These are phyloP conservation scores for Multifurca ochricompacta DNA, from an alignment of 768 basidiomycete species.

Conservation along the genomic window DNA sequence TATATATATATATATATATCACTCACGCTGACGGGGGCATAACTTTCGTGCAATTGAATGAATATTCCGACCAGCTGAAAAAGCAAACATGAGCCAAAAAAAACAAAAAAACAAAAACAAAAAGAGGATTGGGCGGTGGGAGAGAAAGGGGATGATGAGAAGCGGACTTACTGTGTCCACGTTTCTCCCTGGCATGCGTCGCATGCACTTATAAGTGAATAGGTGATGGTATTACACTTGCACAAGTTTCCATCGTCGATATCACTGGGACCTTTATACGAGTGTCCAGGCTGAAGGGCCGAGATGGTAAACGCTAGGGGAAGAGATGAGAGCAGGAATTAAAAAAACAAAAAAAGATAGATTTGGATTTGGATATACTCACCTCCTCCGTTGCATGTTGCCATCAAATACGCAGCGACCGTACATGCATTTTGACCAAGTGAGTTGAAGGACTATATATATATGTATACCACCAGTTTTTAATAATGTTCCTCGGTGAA, in stretches of 20 bases:
- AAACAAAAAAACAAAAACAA: too few relatives aligned
- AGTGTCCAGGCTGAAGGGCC: neutral
- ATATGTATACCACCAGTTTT: too few relatives aligned
- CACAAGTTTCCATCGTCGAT: neutral
- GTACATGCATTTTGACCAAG: slow-evolving; percentile 7
- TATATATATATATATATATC: too few relatives aligned
- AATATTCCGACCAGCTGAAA: slow-evolving; percentile 2
- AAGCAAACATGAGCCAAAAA: too few relatives aligned
- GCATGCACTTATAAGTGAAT: slow-evolving; percentile 13
- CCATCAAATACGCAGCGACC: neutral
- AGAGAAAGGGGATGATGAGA: too few relatives aligned
- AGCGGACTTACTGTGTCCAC: slow-evolving; percentile 1
- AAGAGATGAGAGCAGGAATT: neutral
- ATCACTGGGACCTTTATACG: neutral
- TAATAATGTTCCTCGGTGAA: too few relatives aligned
- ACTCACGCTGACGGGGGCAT: slow-evolving; percentile 2
- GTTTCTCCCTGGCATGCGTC: neutral
- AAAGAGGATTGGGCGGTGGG: too few relatives aligned
- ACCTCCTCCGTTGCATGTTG: slow-evolving; percentile 9
- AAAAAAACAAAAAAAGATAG: neutral
- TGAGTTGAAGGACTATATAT: slow-evolving; percentile 9
- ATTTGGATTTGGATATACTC: neutral
- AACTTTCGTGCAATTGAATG: neutral
- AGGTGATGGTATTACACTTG: slow-evolving; percentile 8
- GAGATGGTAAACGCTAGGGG: slow-evolving; percentile 2